Evolutionary conservation across 2,329 filamentous ascomycete species (phyloP), one percentile per base, ranked within the genome.

Genomic region (Botryotinia convoluta): DNA sequence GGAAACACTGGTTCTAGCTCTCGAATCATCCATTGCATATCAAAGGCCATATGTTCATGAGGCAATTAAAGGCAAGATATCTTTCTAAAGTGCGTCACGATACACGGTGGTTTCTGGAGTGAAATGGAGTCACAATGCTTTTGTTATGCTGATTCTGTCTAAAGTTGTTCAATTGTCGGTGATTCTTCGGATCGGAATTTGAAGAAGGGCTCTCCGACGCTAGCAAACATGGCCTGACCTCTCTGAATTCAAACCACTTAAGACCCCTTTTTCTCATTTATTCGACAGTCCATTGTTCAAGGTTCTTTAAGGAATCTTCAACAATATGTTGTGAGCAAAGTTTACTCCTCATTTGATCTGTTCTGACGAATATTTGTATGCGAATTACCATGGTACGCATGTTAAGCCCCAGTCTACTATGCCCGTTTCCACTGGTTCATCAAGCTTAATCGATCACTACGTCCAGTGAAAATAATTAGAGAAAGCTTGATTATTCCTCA

Each of bases 131-230:
- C 16, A 54, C n/a, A 48, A 63, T 44, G 39, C 35, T 54, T 26
- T 54, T 54, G 18, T 54, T 54, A 4, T 54, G 16, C 7, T 42
- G 4, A 14, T 5, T 32, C 4, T 54, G 45, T 39, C 45, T 68
- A 51, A 68, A 20, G 35, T 68, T 68, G 48, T 68, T 68, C 22
- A 54, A 54, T 32, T 29, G 26, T 68, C 65, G 48, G 65, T 37
- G 54, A 57, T 68, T 68, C 35, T 68, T n/a, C 65, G 65, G 64
- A 32, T 42, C 48, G 45, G 64, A 29, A 3, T 4, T 29, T 42
- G 48, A 39, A 67, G 35, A 35, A 39, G 51, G 12, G 26, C 51
- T 54, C 29, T 57, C 35, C 48, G 65, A 57, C 18, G n/a, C 35
- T 44, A 44, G 16, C n/a, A 32, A 68, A 67, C 32, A 37, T 51